Percentiles rank a stretch among this genome's conserved stretches.
Conservation (phyloP, 176 grass and related monocot genomes). For the Musa itinerans region DNA sequence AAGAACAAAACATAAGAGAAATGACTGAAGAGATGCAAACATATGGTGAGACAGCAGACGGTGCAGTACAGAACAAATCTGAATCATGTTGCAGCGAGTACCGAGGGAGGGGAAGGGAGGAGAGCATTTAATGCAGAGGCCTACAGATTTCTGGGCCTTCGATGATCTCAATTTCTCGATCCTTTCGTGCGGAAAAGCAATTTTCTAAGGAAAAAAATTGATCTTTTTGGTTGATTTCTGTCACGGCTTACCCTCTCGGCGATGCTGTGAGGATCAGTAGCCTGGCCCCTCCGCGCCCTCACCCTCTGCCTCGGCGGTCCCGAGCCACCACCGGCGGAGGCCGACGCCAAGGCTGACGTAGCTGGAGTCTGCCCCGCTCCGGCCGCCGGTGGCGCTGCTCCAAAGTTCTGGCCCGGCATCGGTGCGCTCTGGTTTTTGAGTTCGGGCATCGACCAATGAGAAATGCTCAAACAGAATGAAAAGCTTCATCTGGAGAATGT, state of each 20-base stretch:
- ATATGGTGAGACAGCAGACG: background rate
- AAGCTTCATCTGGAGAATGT: background rate
- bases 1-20: background rate
- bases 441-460: constrained; percentile 18
- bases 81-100: background rate
- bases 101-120: background rate
- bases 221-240: background rate
- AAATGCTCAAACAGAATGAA: constrained; percentile 24
- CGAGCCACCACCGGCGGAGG: constrained; percentile 9
- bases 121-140: constrained; percentile 25
- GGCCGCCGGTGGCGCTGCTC: constrained; percentile 30
- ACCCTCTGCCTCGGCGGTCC: constrained; percentile 21
- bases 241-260: constrained; percentile 63
- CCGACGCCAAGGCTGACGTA: constrained; percentile 12
- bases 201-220: background rate
- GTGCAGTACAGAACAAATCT: background rate
- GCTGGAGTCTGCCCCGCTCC: constrained; percentile 14
- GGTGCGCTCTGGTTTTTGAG: constrained; percentile 31
- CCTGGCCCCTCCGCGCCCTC: constrained; percentile 25
- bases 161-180: background rate
- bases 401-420: constrained; percentile 61
- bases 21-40: constrained; percentile 1
- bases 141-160: constrained; percentile 13
- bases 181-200: background rate
- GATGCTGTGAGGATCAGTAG: constrained; percentile 29